Conservation (phyloP, 2,329 filamentous ascomycete genomes). For the Purpureocillium takamizusanense region DNA sequence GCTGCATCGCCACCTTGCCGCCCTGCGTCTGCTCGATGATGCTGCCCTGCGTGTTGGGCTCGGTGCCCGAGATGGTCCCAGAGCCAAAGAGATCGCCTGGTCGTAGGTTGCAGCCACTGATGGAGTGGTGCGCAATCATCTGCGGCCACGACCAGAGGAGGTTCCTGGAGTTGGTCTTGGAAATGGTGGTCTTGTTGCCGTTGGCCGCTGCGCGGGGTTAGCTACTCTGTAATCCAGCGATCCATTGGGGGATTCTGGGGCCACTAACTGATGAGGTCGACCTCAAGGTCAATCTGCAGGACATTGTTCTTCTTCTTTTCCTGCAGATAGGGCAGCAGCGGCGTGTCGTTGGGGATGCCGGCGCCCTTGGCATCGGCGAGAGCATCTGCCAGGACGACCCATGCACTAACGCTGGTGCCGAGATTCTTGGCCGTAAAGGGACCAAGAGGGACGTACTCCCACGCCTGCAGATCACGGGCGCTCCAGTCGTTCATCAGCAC, state of each 20-base stretch:
- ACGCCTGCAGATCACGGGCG: constrained; percentile 50
- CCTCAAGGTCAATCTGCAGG: constrained; percentile 27
- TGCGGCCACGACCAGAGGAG: constrained; percentile 76
- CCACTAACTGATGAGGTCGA: constrained; percentile 28
- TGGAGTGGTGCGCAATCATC: constrained; percentile 74
- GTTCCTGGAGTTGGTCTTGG: constrained; percentile 24
- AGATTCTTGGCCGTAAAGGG: constrained; percentile 56
- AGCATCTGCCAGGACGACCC: constrained; percentile 54
- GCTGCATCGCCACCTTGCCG: constrained; percentile 54
- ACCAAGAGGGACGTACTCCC: constrained; percentile 53
- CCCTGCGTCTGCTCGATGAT: constrained; percentile 63
- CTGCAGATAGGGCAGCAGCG: constrained; percentile 36
- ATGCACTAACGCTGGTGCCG: constrained; percentile 50
- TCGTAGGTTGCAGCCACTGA: constrained; percentile 66
- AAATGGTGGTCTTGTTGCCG: constrained; percentile 22
- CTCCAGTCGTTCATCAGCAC: constrained; percentile 59
- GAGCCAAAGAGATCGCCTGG: constrained; percentile 69
- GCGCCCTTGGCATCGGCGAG: constrained; percentile 24
- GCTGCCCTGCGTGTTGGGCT: constrained; percentile 56
- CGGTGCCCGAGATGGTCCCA: constrained; percentile 63
- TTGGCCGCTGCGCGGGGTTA: constrained; percentile 13
- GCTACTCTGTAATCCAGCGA: neutral
- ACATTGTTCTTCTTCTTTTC: constrained; percentile 37
- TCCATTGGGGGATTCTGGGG: neutral
- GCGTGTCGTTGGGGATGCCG: constrained; percentile 21